Evolutionary conservation across 2,329 filamentous ascomycete species (phyloP).

Genomic region (Penicillium sp.): DNA sequence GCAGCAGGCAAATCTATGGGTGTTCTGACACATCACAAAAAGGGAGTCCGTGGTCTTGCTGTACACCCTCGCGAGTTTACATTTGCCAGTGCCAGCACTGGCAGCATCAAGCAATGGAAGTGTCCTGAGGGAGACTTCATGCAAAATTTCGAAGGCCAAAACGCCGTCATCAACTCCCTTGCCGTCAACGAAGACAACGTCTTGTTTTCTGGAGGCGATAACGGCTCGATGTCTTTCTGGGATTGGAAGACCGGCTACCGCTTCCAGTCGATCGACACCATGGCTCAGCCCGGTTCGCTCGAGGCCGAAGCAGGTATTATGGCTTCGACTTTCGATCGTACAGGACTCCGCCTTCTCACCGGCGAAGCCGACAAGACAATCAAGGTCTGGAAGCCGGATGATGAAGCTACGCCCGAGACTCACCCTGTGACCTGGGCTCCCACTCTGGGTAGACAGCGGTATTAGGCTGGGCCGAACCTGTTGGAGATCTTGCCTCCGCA

Average conservation of each 20-base stretch:
- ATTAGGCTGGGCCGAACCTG: conserved; percentile 42
- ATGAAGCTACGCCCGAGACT: conserved; percentile 80
- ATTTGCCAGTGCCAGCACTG: conserved; percentile 85
- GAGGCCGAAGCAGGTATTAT: conserved; percentile 94
- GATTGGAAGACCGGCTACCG: conserved; percentile 96
- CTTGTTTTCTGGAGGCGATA: conserved; percentile 89
- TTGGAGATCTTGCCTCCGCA: neutral
- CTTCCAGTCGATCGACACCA: conserved; percentile 84
- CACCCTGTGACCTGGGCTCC: conserved; percentile 93
- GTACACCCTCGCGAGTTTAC: conserved; percentile 91
- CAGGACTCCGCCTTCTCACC: conserved; percentile 80
- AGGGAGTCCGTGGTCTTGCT: conserved; percentile 79
- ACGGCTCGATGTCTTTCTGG: conserved; percentile 96
- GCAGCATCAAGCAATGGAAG: conserved; percentile 98
- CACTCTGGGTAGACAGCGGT: conserved; percentile 69
- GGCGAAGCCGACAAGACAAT: conserved; percentile 98
- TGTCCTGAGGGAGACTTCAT: conserved; percentile 97
- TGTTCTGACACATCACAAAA: conserved; percentile 96
- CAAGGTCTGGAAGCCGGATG: conserved; percentile 95
- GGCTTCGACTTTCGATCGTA: conserved; percentile 85
- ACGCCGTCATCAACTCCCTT: conserved; percentile 90
- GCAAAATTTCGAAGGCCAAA: conserved; percentile 97
- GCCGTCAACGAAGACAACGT: conserved; percentile 93
- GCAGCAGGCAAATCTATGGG: conserved; percentile 95
- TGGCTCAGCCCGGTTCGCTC: conserved; percentile 86